Percentiles rank a stretch among this genome's conserved stretches.
These are phyloP conservation scores for Fonsecaea pedrosoi DNA, from an alignment of 2,329 filamentous ascomycete genomes.

Conservation along the genomic window DNA sequence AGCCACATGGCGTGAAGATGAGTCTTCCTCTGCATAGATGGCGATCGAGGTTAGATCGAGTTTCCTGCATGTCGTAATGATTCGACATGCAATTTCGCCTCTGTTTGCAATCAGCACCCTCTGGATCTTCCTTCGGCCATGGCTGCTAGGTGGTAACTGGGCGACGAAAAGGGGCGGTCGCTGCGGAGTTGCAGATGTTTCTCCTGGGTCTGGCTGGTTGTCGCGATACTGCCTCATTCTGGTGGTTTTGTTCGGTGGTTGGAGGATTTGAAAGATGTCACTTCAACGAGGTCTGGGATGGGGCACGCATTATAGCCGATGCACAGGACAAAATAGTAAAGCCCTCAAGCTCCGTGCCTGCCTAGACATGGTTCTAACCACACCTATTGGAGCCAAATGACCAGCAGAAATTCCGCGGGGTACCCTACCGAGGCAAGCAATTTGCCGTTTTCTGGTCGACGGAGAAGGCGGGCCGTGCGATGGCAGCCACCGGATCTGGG, in stretches of 20 bases:
- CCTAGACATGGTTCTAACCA: not conserved
- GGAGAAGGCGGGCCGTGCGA: not conserved
- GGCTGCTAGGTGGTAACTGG: slow-evolving; percentile 10
- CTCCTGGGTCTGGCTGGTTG: not conserved
- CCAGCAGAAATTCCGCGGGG: not conserved
- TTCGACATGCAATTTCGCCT: slow-evolving; percentile 44
- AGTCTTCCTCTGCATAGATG: slow-evolving; percentile 41
- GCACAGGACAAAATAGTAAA: not conserved
- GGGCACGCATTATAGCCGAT: not conserved
- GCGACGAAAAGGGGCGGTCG: slow-evolving; percentile 28
- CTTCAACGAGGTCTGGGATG: not conserved
- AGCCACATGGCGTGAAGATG: slow-evolving; percentile 42
- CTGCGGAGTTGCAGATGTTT: slow-evolving; percentile 6
- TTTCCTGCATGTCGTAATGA: slow-evolving; percentile 41
- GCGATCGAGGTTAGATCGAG: slow-evolving; percentile 38
- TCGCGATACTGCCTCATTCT: slow-evolving; percentile 8
- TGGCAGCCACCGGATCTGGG: not conserved
- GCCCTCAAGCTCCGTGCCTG: not conserved
- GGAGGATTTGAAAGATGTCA: not conserved
- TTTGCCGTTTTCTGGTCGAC: not conserved
- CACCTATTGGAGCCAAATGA: not conserved
- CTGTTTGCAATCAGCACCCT: slow-evolving; percentile 43
- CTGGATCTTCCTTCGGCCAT: slow-evolving; percentile 13
- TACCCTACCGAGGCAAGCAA: not conserved
- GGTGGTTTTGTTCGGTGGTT: not conserved